Evolutionary conservation across 139 green algal species (phyloP).

Genomic region (Chlorella sp.): DNA sequence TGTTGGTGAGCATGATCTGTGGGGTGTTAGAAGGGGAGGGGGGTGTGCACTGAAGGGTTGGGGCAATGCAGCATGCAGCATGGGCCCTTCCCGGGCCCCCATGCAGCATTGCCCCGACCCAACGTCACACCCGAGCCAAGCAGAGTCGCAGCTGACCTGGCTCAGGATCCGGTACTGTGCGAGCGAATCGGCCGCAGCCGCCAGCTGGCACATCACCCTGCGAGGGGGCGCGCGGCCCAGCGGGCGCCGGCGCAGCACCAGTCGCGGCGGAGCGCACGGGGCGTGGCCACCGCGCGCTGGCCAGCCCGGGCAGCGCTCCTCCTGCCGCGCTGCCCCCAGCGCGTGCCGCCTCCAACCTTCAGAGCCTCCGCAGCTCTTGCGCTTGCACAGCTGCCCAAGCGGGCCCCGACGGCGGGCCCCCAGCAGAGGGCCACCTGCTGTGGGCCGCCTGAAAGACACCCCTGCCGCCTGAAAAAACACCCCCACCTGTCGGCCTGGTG

Average conservation of each 20-base stretch:
- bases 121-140: too few relatives aligned
- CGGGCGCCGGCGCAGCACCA: too few relatives aligned
- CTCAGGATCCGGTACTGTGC: too few relatives aligned
- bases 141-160: too few relatives aligned
- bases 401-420: not conserved
- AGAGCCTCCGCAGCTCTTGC: not conserved
- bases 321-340: not conserved
- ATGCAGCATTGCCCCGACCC: too few relatives aligned
- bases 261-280: too few relatives aligned
- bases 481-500: constrained; percentile 39
- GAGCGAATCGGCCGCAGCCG: too few relatives aligned
- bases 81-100: too few relatives aligned
- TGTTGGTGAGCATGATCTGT: too few relatives aligned
- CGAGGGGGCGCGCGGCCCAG: not conserved
- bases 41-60: too few relatives aligned
- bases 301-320: not conserved
- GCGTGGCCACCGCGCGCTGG: not conserved
- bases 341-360: not conserved
- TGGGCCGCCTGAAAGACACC: not conserved
- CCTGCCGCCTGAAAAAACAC: not conserved
- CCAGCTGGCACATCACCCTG: constrained; percentile 2
- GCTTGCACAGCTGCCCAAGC: not conserved
- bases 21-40: too few relatives aligned
- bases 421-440: not conserved
- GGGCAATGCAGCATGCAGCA: too few relatives aligned